Percentiles rank a stretch among this genome's conserved stretches.
Evolutionary conservation across 352 stramenopile species (phyloP).

Genomic region (Plasmopara halstedii): DNA sequence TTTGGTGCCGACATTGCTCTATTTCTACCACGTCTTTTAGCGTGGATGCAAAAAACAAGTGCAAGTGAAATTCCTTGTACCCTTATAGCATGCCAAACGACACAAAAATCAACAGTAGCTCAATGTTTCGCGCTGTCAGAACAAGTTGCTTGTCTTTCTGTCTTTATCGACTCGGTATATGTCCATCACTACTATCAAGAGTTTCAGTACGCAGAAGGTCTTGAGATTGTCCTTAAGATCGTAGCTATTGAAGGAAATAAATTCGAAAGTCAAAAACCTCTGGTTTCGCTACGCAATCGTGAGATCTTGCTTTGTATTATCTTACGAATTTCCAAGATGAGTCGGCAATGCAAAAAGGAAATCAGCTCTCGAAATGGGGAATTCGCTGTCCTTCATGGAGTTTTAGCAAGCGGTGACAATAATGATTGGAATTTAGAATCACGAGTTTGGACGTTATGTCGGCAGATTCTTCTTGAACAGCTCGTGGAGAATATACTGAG

Average conservation of each 20-base stretch:
- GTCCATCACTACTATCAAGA: conserved; percentile 35
- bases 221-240: conserved; percentile 37
- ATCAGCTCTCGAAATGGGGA: conserved; percentile 42
- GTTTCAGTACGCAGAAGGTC: conserved; percentile 48
- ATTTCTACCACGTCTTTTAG: conserved; percentile 49
- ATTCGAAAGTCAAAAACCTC: conserved; percentile 2
- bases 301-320: conserved; percentile 33
- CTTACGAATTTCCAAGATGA: conserved; percentile 33
- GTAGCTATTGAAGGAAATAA: conserved; percentile 17
- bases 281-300: conserved; percentile 18
- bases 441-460: conserved; percentile 25
- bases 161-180: conserved; percentile 40
- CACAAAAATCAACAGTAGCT: conserved; percentile 3
- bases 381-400: conserved; percentile 32
- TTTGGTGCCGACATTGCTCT: conserved; percentile 42
- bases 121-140: conserved; percentile 27
- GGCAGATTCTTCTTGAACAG: conserved; percentile 48
- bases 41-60: conserved; percentile 57
- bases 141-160: conserved; percentile 31
- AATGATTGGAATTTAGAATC: conserved; percentile 8
- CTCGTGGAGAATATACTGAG: conserved; percentile 36
- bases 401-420: conserved; percentile 19
- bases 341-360: conserved; percentile 31
- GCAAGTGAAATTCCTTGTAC: neutral
- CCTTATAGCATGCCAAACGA: too few species aligned